Evolutionary conservation across 768 basidiomycete species (phyloP).

Genomic region (Boletus sp.): DNA sequence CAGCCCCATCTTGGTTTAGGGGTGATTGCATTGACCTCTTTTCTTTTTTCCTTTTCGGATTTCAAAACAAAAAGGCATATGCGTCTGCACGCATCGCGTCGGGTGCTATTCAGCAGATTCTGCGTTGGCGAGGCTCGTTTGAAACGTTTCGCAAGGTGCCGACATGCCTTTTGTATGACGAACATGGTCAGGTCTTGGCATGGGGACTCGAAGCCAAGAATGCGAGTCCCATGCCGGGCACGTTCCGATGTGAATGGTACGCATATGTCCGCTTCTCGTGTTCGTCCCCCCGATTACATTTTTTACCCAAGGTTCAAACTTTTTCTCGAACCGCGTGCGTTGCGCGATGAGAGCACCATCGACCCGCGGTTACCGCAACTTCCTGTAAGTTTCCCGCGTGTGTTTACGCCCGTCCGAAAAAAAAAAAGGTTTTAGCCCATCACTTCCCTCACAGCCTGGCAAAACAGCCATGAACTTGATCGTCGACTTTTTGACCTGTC

Average conservation of each 20-base stretch:
- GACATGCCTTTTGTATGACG: constrained; percentile 81
- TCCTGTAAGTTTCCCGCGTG: constrained; percentile 51
- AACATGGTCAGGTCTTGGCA: constrained; percentile 65
- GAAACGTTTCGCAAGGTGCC: constrained; percentile 87
- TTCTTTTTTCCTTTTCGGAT: background rate
- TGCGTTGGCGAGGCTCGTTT: constrained; percentile 81
- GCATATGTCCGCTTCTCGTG: constrained; percentile 4
- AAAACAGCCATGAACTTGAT: constrained; percentile 79
- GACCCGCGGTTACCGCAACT: constrained; percentile 78
- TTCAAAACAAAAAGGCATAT: constrained; percentile 55
- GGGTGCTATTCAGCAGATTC: constrained; percentile 78
- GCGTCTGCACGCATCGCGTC: constrained; percentile 80
- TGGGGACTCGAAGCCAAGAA: constrained; percentile 92
- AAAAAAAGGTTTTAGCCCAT: background rate
- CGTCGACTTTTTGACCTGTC: constrained; percentile 73
- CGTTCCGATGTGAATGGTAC: constrained; percentile 54
- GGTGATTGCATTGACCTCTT: constrained; percentile 1
- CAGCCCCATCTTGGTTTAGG: background rate
- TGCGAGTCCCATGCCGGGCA: constrained; percentile 63
- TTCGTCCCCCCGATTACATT: background rate
- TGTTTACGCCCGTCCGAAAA: no score
- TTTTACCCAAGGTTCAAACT: constrained; percentile 72
- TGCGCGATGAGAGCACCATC: constrained; percentile 65
- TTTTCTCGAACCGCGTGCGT: constrained; percentile 76
- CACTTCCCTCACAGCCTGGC: constrained; percentile 48